Conservation (phyloP, 2,329 filamentous ascomycete species). For the Lachnellula occidentalis region DNA sequence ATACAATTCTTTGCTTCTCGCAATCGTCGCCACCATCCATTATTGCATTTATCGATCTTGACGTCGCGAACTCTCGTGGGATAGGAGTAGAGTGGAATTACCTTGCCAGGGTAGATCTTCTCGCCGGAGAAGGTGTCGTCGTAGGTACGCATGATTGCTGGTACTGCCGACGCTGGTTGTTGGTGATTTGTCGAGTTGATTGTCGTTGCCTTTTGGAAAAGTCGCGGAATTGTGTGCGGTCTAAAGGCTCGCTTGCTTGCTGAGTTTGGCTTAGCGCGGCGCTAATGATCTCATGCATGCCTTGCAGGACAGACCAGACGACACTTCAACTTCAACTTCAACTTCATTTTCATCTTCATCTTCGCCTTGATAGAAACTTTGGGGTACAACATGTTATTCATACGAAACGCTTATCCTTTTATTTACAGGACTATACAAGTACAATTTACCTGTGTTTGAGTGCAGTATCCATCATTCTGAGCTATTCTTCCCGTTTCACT, state of each 20-base stretch:
- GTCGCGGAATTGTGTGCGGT: constrained; percentile 14
- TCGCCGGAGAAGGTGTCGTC: constrained; percentile 72
- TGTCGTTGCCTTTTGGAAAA: constrained; percentile 3
- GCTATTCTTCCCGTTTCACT: too few relatives aligned
- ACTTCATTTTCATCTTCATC: too few relatives aligned
- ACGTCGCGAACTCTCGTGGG: neutral
- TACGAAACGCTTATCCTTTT: too few relatives aligned
- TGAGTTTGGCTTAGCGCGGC: neutral
- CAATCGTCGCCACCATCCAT: constrained; percentile 13
- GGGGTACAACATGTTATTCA: too few relatives aligned
- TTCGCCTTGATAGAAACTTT: too few relatives aligned
- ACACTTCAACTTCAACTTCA: too few relatives aligned
- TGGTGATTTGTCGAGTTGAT: constrained; percentile 24
- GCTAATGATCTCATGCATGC: too few relatives aligned
- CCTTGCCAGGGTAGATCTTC: constrained; percentile 79
- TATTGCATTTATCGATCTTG: neutral
- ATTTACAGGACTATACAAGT: too few relatives aligned
- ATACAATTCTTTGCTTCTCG: too few relatives aligned
- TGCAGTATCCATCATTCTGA: too few relatives aligned
- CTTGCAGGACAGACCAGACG: too few relatives aligned
- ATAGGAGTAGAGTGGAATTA: constrained; percentile 36
- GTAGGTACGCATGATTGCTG: constrained; percentile 43
- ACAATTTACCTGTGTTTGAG: too few relatives aligned
- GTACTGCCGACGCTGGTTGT: constrained; percentile 22
- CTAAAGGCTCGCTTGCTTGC: constrained; percentile 14